Percentiles rank a stretch among this genome's conserved stretches.
These are phyloP conservation scores for Rhodomyrtus tomentosa DNA, from an alignment of 345 rosid species.

Conservation along the genomic window DNA sequence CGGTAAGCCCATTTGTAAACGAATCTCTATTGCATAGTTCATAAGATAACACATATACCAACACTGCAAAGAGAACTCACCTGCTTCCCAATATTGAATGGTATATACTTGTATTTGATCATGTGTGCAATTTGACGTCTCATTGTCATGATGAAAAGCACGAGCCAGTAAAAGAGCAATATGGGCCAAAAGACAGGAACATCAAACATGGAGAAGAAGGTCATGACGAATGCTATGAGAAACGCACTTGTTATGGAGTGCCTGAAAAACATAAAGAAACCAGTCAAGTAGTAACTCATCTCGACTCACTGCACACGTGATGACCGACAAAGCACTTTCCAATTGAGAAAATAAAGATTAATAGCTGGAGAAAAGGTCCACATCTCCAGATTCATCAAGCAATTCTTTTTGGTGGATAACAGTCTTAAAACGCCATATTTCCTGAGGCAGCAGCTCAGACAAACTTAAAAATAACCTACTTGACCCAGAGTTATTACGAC, in stretches of 20 bases:
- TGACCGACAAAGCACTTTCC: neutral
- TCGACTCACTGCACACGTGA: neutral
- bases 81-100: constrained; percentile 68
- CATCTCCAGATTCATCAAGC: neutral
- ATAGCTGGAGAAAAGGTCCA: neutral
- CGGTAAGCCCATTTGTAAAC: neutral
- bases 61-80: constrained; percentile 12
- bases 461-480: neutral
- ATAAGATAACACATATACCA: neutral
- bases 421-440: neutral
- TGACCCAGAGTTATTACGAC: neutral
- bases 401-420: neutral
- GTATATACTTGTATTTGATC: constrained; percentile 80
- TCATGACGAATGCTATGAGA: constrained; percentile 63
- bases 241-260: constrained; percentile 71
- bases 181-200: constrained; percentile 91
- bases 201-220: constrained; percentile 72
- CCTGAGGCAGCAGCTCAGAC: neutral
- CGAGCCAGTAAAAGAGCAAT: constrained; percentile 67
- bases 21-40: neutral
- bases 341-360: neutral
- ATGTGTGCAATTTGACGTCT: constrained; percentile 72
- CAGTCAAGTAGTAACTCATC: neutral
- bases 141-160: constrained; percentile 69
- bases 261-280: constrained; percentile 30